Conservation (phyloP, 2,329 filamentous ascomycete genomes). For the Microsporum ferrugineum region DNA sequence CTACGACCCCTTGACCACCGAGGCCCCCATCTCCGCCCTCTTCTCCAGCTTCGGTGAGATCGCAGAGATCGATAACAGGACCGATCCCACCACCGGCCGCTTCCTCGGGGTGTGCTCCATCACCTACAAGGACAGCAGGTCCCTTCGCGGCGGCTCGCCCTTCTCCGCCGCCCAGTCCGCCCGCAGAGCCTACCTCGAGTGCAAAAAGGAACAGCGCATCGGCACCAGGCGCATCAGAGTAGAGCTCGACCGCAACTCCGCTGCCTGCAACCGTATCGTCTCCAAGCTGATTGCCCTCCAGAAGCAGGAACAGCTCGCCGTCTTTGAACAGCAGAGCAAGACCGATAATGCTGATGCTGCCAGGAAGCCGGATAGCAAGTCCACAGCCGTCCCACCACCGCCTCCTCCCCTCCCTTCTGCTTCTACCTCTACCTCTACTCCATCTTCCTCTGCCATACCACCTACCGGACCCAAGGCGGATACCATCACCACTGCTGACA, state of each 20-base stretch:
- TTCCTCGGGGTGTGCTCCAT: slow-evolving; percentile 90
- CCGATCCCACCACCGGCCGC: slow-evolving; percentile 86
- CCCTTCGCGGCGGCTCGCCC: slow-evolving; percentile 40
- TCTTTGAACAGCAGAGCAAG: slow-evolving; percentile 15
- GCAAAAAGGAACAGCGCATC: slow-evolving; percentile 67
- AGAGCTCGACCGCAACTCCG: slow-evolving; percentile 79
- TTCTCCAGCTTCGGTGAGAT: slow-evolving; percentile 81
- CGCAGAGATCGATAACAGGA: slow-evolving; percentile 81
- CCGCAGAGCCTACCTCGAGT: slow-evolving; percentile 59
- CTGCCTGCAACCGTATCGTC: slow-evolving; percentile 67
- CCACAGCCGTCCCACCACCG: neutral
- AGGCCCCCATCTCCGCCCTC: slow-evolving; percentile 62
- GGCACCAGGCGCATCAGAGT: slow-evolving; percentile 68
- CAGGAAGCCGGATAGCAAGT: slow-evolving; percentile 12
- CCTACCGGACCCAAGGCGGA: slow-evolving; percentile 5
- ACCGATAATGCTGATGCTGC: neutral
- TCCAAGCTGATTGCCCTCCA: slow-evolving; percentile 61
- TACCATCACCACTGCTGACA: neutral
- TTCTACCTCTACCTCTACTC: neutral
- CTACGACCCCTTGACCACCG: slow-evolving; percentile 82
- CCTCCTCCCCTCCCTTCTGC: neutral
- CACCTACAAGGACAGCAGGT: slow-evolving; percentile 63
- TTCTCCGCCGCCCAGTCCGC: slow-evolving; percentile 69
- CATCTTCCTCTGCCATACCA: too few species aligned
- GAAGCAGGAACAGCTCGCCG: slow-evolving; percentile 25